Conservation (phyloP, 805 yeast species). For the Yamadazyma sp. region DNA sequence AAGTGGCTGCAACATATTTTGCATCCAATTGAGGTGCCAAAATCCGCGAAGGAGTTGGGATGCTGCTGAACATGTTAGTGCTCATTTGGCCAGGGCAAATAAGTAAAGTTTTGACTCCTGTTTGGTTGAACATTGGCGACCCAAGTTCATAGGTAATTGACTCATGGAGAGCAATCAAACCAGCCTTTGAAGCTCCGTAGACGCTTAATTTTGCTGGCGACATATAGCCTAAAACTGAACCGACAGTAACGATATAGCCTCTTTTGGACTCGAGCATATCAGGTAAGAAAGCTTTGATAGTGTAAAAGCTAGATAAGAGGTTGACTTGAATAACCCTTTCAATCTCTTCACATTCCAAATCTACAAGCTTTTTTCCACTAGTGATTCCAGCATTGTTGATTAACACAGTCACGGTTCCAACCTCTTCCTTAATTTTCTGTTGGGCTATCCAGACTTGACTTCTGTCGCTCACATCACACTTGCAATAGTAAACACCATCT, state of each 20-base stretch:
- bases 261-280: constrained; percentile 58
- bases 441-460: constrained; percentile 44
- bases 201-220: constrained; percentile 80
- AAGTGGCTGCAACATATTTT: constrained; percentile 55
- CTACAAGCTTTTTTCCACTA: constrained; percentile 54
- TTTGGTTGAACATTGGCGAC: constrained; percentile 42
- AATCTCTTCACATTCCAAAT: constrained; percentile 57
- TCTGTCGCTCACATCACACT: constrained; percentile 68
- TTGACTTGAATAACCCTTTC: constrained; percentile 66
- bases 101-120: constrained; percentile 68
- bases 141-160: constrained; percentile 71
- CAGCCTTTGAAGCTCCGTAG: constrained; percentile 91
- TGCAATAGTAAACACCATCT: constrained; percentile 50
- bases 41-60: constrained; percentile 67
- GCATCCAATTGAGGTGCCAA: constrained; percentile 86
- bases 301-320: constrained; percentile 65
- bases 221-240: constrained; percentile 82
- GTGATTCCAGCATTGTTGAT: constrained; percentile 87
- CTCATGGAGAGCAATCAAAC: constrained; percentile 80
- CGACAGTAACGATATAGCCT: constrained; percentile 79
- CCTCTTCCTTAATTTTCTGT: constrained; percentile 38
- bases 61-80: constrained; percentile 72
- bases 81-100: constrained; percentile 86
- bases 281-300: constrained; percentile 71
- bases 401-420: constrained; percentile 65